phyloP scores from a whole-genome alignment of 2,329 filamentous ascomycete species.

The Aureobasidium sp. region DNA sequence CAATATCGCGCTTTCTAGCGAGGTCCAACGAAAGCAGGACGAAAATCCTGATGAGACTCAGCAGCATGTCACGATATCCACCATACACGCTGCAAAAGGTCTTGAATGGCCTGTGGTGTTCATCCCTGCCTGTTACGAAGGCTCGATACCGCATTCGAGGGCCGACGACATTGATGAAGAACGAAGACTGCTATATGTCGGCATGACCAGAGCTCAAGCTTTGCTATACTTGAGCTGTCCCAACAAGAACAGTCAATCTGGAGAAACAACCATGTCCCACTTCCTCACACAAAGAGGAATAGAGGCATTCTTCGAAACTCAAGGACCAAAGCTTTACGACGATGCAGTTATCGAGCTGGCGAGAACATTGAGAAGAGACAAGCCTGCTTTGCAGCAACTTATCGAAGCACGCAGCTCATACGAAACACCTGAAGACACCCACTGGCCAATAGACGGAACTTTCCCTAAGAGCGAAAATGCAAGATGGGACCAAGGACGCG shows the following conservation, averaged over 20 bases:
- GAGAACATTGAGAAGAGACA: slow-evolving; percentile 57
- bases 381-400: slow-evolving; percentile 49
- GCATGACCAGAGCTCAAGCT: slow-evolving; percentile 87
- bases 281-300: slow-evolving; percentile 56
- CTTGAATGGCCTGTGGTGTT: slow-evolving; percentile 96
- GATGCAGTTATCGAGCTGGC: slow-evolving; percentile 57
- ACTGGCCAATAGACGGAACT: slow-evolving; percentile 57
- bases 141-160: slow-evolving; percentile 81
- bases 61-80: slow-evolving; percentile 69
- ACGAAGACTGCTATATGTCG: slow-evolving; percentile 80
- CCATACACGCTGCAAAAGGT: slow-evolving; percentile 92
- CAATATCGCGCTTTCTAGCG: slow-evolving; percentile 79
- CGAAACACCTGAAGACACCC: slow-evolving; percentile 55
- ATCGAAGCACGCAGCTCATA: slow-evolving; percentile 39
- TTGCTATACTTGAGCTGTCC: slow-evolving; percentile 81
- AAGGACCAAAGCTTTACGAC: slow-evolving; percentile 62
- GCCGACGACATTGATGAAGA: slow-evolving; percentile 84
- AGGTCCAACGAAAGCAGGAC: slow-evolving; percentile 55
- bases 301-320: slow-evolving; percentile 45
- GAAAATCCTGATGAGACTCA: slow-evolving; percentile 45
- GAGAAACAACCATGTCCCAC: slow-evolving; percentile 57
- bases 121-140: slow-evolving; percentile 79
- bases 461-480: slow-evolving; percentile 26
- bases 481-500: slow-evolving; percentile 28
- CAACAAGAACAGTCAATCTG: slow-evolving; percentile 52